phyloP scores from a whole-genome alignment of 768 basidiomycete genomes.

The Xerocomellus dryophilus region DNA sequence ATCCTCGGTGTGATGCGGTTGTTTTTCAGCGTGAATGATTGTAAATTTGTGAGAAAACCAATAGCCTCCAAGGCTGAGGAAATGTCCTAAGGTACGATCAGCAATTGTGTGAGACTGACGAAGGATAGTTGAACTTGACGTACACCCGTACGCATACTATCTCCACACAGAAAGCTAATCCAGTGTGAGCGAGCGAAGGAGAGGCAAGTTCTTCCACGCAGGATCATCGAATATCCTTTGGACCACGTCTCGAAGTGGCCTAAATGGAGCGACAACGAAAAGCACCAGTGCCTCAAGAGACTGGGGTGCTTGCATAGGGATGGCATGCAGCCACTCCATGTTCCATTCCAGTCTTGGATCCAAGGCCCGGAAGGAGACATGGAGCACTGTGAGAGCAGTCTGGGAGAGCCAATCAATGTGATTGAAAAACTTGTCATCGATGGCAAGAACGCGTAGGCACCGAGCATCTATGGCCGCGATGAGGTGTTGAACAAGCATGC shows the following conservation, averaged over 20 bases:
- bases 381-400: slow-evolving; percentile 5
- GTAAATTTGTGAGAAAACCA: not conserved
- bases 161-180: too few relatives aligned
- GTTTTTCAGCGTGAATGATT: slow-evolving; percentile 1
- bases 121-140: not conserved
- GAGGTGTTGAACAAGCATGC: rapidly evolving
- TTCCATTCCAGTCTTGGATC: not conserved
- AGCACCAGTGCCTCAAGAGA: slow-evolving; percentile 2
- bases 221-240: not conserved
- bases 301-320: not conserved
- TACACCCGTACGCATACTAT: not conserved
- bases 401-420: not conserved
- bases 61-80: not conserved
- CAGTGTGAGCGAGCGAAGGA: slow-evolving; percentile 6
- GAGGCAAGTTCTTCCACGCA: not conserved
- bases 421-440: not conserved
- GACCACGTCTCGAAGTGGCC: not conserved
- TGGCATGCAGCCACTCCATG: not conserved
- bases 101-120: not conserved
- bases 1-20: not conserved
- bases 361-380: not conserved
- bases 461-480: not conserved
- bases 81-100: slow-evolving; percentile 4
- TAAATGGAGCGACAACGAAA: not conserved
- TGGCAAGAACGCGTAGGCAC: not conserved